phyloP scores from a whole-genome alignment of 345 rosid species.

The Salix brachista region DNA sequence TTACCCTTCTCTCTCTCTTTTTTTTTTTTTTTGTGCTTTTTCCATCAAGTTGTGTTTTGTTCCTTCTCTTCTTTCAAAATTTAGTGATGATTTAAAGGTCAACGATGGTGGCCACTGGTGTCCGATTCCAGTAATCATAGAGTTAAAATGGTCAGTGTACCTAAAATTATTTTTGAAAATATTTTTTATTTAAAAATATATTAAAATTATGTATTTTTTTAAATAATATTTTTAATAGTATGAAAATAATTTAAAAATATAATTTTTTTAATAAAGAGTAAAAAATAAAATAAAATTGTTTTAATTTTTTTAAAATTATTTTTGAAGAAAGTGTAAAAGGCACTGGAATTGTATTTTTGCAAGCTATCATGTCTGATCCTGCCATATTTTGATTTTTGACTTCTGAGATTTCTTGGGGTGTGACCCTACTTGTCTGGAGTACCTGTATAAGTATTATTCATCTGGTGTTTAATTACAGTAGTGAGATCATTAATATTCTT shows the following conservation, averaged over 20 bases:
- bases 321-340: no score
- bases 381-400: constrained; percentile 25
- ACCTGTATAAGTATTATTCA: neutral
- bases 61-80: constrained; percentile 23
- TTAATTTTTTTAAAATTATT: no score
- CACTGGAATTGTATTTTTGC: constrained; percentile 34
- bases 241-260: no score
- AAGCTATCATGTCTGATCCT: constrained; percentile 39
- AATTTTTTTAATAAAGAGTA: no score
- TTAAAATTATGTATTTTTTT: no score
- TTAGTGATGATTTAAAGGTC: constrained; percentile 26
- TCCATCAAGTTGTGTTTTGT: neutral
- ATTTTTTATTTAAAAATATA: no score
- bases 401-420: constrained; percentile 16
- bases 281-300: no score
- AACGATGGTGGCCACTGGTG: constrained; percentile 37
- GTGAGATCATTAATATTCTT: neutral
- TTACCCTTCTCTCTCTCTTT: neutral
- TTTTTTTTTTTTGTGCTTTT: neutral
- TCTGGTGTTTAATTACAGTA: neutral
- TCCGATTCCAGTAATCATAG: neutral
- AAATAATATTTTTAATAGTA: no score
- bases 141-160: no score
- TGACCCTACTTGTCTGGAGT: constrained; percentile 38
- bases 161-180: no score